Conservation (phyloP, 176 grass and related monocot species). For the Coix lacrymajobi region DNA sequence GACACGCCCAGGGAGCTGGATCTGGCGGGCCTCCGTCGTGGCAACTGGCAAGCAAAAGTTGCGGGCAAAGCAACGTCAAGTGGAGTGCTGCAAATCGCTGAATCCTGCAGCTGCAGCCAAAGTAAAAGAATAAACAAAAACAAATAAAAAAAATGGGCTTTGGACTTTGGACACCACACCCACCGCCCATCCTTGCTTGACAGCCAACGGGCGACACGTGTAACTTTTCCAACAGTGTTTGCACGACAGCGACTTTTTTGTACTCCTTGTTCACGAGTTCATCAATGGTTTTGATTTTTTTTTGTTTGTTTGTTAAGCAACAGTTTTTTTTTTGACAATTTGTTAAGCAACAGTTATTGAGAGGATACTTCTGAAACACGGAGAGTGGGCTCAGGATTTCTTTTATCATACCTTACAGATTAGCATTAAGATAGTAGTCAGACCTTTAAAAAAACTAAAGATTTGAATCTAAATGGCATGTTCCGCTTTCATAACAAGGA, state of each 20-base stretch:
- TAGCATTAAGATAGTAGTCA: background rate
- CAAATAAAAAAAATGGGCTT: background rate
- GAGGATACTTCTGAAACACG: too few species aligned
- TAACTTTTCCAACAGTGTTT: background rate
- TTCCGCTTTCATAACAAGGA: too few species aligned
- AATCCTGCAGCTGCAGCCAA: constrained; percentile 2
- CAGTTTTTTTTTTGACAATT: too few species aligned
- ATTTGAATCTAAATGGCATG: too few species aligned
- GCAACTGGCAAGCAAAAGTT: background rate
- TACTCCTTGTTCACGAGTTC: background rate
- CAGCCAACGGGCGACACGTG: background rate
- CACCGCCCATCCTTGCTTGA: background rate
- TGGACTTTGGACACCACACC: background rate
- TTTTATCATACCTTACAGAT: too few species aligned
- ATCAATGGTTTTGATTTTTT: background rate
- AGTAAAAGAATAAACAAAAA: too few species aligned
- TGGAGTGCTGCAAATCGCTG: background rate
- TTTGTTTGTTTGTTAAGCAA: too few species aligned
- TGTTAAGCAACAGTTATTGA: too few species aligned
- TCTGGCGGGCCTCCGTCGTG: background rate
- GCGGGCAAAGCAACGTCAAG: background rate
- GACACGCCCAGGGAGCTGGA: background rate
- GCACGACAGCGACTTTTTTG: background rate
- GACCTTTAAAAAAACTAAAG: too few species aligned
- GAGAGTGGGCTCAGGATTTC: too few species aligned